Evolutionary conservation across 345 rosid species (phyloP).

Genomic region (Syzygium grande): DNA sequence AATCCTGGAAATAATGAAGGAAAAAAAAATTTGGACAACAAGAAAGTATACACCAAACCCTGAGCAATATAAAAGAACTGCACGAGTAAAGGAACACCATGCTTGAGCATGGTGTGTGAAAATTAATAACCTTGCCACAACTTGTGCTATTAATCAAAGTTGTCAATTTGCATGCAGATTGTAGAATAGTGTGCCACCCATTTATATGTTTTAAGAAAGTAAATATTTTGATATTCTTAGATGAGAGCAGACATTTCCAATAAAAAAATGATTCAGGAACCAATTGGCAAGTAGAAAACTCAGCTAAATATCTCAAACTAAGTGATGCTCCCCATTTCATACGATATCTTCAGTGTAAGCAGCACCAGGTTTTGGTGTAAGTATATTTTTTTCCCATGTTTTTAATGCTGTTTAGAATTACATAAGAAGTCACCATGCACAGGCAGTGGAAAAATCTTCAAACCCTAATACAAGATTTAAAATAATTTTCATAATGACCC

Average conservation of each 20-base stretch:
- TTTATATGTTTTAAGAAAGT: neutral
- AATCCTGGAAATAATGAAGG: constrained; percentile 36
- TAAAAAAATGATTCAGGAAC: neutral
- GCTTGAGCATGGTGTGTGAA: neutral
- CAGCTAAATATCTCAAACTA: neutral
- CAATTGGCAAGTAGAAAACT: neutral
- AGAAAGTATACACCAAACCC: neutral
- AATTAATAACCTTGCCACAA: neutral
- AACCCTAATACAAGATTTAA: neutral
- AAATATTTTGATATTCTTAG: neutral
- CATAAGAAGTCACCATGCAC: neutral
- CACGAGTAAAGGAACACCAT: neutral
- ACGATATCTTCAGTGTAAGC: neutral
- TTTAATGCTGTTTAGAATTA: neutral
- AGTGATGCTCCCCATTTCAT: neutral
- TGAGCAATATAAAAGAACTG: neutral
- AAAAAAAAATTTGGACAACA: neutral
- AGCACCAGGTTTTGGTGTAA: neutral
- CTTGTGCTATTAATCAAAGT: neutral
- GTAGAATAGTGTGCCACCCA: neutral
- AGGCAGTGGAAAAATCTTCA: neutral
- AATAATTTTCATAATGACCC: neutral
- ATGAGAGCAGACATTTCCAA: neutral
- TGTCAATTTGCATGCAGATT: neutral
- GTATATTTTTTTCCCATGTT: neutral